phyloP scores from a whole-genome alignment of 805 yeast species.

The Tetrapisispora taiwanensis region DNA sequence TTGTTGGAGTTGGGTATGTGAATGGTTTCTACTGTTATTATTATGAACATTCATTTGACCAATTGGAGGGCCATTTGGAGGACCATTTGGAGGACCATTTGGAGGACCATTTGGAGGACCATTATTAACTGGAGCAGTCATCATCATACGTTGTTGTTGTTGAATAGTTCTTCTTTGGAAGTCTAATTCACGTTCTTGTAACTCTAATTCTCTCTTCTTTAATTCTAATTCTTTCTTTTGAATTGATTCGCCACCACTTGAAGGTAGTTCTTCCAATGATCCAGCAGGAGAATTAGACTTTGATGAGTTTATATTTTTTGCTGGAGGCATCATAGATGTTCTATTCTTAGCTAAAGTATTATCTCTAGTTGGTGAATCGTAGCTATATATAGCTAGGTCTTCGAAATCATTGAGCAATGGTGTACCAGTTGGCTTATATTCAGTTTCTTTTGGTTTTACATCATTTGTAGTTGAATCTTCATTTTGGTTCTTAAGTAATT shows the following conservation, averaged over 20 bases:
- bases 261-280: slow-evolving; percentile 3
- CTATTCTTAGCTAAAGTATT: neutral
- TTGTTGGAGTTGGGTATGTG: slow-evolving; percentile 14
- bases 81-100: neutral
- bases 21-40: slow-evolving; percentile 9
- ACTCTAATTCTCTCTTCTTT: slow-evolving; percentile 25
- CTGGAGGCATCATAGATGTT: neutral
- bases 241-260: slow-evolving; percentile 9
- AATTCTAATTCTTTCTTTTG: slow-evolving; percentile 27
- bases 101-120: slow-evolving; percentile 1
- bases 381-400: slow-evolving; percentile 25
- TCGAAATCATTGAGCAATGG: slow-evolving; percentile 26
- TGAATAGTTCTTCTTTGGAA: slow-evolving; percentile 24
- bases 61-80: neutral
- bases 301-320: neutral
- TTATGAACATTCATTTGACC: slow-evolving; percentile 1
- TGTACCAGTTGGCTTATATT: slow-evolving; percentile 22
- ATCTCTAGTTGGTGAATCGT: slow-evolving; percentile 16
- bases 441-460: slow-evolving; percentile 1
- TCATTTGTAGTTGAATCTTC: neutral
- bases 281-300: slow-evolving; percentile 13
- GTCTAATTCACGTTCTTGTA: slow-evolving; percentile 29
- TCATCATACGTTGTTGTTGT: slow-evolving; percentile 9
- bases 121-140: neutral
- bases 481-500: neutral